Conservation (phyloP, 2,329 filamentous ascomycete species). For the Cladosporium velox region DNA sequence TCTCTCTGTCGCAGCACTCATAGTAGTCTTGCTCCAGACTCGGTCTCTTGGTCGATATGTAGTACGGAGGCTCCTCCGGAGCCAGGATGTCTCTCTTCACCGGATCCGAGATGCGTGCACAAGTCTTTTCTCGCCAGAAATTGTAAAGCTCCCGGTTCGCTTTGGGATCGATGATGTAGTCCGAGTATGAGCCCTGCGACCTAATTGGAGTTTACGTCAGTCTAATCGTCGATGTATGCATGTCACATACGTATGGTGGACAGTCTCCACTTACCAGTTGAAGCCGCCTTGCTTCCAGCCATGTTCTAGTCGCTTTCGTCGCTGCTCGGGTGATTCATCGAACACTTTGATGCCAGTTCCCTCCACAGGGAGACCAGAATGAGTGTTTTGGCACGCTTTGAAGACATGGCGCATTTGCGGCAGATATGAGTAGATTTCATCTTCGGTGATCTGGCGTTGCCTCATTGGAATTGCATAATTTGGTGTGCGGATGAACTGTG, state of each 20-base stretch:
- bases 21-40: conserved; percentile 51
- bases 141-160: conserved; percentile 46
- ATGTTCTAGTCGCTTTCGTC: not conserved
- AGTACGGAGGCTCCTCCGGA: conserved; percentile 44
- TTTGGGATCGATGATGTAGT: conserved; percentile 31
- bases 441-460: conserved; percentile 31
- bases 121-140: conserved; percentile 40
- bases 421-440: not conserved
- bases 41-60: conserved; percentile 47
- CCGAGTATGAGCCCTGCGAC: conserved; percentile 25
- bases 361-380: not conserved
- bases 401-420: not conserved
- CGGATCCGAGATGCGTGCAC: conserved; percentile 43
- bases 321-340: not conserved
- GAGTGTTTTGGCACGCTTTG: not conserved
- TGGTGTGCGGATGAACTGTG: conserved; percentile 66
- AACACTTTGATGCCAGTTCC: not conserved
- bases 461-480: conserved; percentile 66
- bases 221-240: no score
- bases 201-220: no score
- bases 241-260: no score
- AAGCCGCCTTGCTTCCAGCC: not conserved
- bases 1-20: conserved; percentile 45
- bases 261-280: not conserved
- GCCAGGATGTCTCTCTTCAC: conserved; percentile 48